Base-by-base conservation (phyloP, 164 flowering plant species). In the Aristolochia contorta region DNA sequence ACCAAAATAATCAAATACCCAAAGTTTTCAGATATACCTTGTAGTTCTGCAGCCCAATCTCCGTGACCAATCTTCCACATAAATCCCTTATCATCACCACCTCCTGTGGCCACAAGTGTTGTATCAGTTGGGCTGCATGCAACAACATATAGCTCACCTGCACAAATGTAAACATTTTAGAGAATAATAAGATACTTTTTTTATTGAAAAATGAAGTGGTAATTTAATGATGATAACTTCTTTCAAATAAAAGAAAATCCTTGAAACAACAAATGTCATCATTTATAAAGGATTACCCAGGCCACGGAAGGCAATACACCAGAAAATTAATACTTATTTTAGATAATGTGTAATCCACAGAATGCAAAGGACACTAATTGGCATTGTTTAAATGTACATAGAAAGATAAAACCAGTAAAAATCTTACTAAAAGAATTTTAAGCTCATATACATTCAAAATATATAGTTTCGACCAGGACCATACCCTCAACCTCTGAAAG, bases 71-170 rank as follows among this genome's bases (percentile, higher is more conserved):
- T 83, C 65, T 61, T 85, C 97, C 99, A 94, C 24, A 94, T 67
- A 78, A 85, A 94, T 46, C 89, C 96, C 70, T 66, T 85, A 64
- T 91, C 96, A 79, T 94, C 99, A 50, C 89, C 92, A 63, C 97
- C 97, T 47, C 97, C 97, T 32, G 95, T 86, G 60, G 91, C 95
- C 56, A 91, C 99, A 65, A 89, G 60, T 33, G 61, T 33, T 43
- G 89, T 66, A 76, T 91, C 91, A 54, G 78, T 76, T 66, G 97
- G 96, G 65, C 91, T 88, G 79, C 97, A 86, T 7, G 84, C 93
- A 69, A 84, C 88, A 6, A 89, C 62, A 68, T 88, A 91, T 6
- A 94, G 61, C 70, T 93, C 95, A 71, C 82, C 97, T 93, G 69
- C 27, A 16, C 50, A 60, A 23, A 24, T n/a, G 5, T 8, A 16